phyloP scores from a whole-genome alignment of 805 yeast genomes.

The Pichia scutulata region DNA sequence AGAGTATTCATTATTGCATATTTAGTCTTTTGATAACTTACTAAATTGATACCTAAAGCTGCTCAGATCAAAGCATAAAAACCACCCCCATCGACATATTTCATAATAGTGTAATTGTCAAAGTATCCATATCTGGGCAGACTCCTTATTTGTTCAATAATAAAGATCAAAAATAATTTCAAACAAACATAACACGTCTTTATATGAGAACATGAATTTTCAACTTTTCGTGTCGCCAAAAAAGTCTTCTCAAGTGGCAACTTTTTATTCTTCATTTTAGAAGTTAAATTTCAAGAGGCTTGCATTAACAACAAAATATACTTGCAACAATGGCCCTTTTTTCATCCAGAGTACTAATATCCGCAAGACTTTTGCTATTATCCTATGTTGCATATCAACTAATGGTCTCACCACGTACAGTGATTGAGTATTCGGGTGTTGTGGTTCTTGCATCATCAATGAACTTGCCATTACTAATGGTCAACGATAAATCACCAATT shows the following conservation, averaged over 20 bases:
- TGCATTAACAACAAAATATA: too few species aligned
- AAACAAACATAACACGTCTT: too few species aligned
- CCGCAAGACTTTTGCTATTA: conserved; percentile 17
- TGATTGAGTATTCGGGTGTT: conserved; percentile 25
- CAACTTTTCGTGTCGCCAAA: not conserved
- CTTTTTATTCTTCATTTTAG: not conserved
- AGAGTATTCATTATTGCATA: too few species aligned
- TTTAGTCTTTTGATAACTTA: too few species aligned
- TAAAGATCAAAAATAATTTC: too few species aligned
- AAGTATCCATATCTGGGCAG: not conserved
- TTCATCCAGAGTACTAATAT: conserved; percentile 19
- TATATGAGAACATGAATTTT: not conserved
- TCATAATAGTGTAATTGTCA: too few species aligned
- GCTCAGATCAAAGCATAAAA: too few species aligned
- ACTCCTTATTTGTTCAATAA: too few species aligned
- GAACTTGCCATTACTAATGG: conserved; percentile 27
- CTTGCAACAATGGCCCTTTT: conserved; percentile 22
- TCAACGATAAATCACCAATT: conserved; percentile 26
- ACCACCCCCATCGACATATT: too few species aligned
- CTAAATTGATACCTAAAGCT: too few species aligned
- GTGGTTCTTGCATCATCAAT: conserved; percentile 24
- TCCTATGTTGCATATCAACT: conserved; percentile 19
- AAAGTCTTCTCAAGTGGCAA: not conserved
- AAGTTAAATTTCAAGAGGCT: too few species aligned
- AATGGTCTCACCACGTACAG: conserved; percentile 18